Percentiles rank a stretch among this genome's conserved stretches.
Evolutionary conservation across 2,329 filamentous ascomycete genomes (phyloP).

Genomic region (Beauveria sp.): DNA sequence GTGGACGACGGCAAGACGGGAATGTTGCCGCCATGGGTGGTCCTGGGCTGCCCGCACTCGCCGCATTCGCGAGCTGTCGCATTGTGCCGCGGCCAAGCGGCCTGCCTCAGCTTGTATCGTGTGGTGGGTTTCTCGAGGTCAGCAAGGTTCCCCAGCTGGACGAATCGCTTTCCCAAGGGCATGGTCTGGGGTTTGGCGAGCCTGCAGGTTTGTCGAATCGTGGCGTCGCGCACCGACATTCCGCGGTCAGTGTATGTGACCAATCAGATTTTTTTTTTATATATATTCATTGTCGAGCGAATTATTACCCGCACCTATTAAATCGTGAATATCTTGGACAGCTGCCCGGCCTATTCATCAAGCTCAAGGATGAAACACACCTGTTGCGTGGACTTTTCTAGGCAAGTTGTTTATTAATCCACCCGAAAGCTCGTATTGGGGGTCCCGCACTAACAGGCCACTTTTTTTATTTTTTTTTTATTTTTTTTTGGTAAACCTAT

Average conservation of each 20-base stretch:
- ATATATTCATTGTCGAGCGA: no score
- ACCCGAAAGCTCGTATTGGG: no score
- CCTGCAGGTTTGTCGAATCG: slow-evolving; percentile 46
- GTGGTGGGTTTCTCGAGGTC: slow-evolving; percentile 50
- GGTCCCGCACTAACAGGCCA: no score
- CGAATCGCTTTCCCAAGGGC: slow-evolving; percentile 31
- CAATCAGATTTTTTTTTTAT: no score
- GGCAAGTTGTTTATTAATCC: slow-evolving; percentile 21
- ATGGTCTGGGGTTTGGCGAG: slow-evolving; percentile 48
- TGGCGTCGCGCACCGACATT: slow-evolving; percentile 47
- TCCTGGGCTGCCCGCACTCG: slow-evolving; percentile 8
- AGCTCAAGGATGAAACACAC: slow-evolving; percentile 31
- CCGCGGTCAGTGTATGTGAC: slow-evolving; percentile 40
- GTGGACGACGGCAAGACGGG: neutral
- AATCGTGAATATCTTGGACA: slow-evolving; percentile 29
- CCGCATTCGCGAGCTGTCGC: slow-evolving; percentile 8
- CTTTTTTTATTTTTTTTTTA: no score
- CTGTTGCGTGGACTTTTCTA: slow-evolving; percentile 59
- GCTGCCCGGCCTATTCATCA: neutral
- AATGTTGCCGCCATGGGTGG: neutral
- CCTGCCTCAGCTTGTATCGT: slow-evolving; percentile 26
- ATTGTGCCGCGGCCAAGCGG: slow-evolving; percentile 21
- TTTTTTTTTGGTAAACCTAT: no score
- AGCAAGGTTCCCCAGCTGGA: slow-evolving; percentile 33
- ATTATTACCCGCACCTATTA: no score